Evolutionary conservation across 257 asterid species (phyloP).

Genomic region (Solanum paucissectum): DNA sequence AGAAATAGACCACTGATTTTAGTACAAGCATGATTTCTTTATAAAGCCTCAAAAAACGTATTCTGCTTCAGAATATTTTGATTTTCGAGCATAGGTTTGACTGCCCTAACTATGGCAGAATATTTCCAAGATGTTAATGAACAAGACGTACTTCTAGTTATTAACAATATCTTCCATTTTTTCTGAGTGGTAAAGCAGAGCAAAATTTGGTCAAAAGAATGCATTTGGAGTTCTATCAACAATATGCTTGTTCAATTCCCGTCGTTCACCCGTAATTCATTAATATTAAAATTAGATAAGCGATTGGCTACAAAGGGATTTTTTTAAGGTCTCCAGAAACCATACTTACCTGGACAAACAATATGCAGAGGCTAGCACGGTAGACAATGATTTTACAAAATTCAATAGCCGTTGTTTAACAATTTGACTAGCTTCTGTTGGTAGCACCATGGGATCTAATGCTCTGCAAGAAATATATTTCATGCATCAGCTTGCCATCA

Average conservation of each 20-base stretch:
- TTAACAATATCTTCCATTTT: neutral
- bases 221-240: neutral
- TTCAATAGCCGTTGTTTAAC: slow-evolving; percentile 72
- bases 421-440: slow-evolving; percentile 78
- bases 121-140: neutral
- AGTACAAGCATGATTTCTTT: neutral
- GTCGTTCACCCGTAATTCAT: neutral
- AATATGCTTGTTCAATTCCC: neutral
- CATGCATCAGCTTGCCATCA: neutral
- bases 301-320: neutral
- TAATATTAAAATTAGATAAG: neutral
- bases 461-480: slow-evolving; percentile 40
- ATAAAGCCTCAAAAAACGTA: neutral
- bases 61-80: neutral
- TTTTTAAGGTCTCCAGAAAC: neutral
- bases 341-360: slow-evolving; percentile 68
- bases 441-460: slow-evolving; percentile 71
- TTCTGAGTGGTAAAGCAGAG: neutral
- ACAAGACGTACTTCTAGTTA: neutral
- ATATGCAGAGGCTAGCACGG: slow-evolving; percentile 85
- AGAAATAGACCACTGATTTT: neutral
- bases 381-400: slow-evolving; percentile 84
- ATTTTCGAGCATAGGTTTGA: neutral
- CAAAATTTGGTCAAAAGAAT: neutral
- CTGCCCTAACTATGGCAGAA: neutral